Evolutionary conservation across 2,329 filamentous ascomycete species (phyloP).

Genomic region (Sporothrix sp.): DNA sequence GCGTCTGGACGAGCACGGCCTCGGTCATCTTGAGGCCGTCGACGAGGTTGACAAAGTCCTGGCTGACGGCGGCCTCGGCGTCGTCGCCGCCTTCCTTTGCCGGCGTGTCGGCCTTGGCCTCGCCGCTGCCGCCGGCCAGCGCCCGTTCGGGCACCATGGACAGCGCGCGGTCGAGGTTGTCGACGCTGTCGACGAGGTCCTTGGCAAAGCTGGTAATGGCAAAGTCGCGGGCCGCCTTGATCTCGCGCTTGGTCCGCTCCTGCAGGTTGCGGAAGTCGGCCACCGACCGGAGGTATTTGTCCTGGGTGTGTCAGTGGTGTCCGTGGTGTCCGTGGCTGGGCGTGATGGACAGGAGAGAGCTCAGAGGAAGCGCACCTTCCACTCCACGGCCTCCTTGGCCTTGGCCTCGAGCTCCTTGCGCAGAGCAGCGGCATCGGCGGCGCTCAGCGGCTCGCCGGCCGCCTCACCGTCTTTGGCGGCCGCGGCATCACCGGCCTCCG

Average conservation of each 20-base stretch:
- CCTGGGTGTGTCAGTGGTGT: slow-evolving; percentile 41
- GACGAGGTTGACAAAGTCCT: slow-evolving; percentile 72
- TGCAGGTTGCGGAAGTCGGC: slow-evolving; percentile 98
- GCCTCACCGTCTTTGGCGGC: slow-evolving; percentile 13
- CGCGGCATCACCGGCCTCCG: slow-evolving; percentile 16
- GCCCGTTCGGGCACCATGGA: slow-evolving; percentile 56
- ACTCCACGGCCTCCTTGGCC: slow-evolving; percentile 51
- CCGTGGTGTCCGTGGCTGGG: too few relatives aligned
- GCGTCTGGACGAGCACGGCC: slow-evolving; percentile 70
- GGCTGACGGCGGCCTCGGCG: slow-evolving; percentile 38
- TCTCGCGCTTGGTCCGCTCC: slow-evolving; percentile 84
- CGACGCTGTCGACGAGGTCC: slow-evolving; percentile 88
- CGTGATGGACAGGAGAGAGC: neutral
- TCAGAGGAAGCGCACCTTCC: slow-evolving; percentile 57
- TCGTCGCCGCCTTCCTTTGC: slow-evolving; percentile 32
- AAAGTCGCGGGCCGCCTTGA: slow-evolving; percentile 79
- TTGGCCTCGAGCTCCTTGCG: slow-evolving; percentile 45
- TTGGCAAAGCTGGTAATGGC: slow-evolving; percentile 93
- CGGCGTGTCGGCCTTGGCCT: too few relatives aligned
- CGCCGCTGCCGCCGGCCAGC: slow-evolving; percentile 22
- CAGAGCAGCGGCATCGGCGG: slow-evolving; percentile 29
- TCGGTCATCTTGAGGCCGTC: slow-evolving; percentile 95
- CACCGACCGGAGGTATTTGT: slow-evolving; percentile 86
- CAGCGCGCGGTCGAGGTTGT: slow-evolving; percentile 94
- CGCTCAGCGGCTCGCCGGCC: slow-evolving; percentile 23